Conservation (phyloP, 1,284 basidiomycete genomes). For the Trichosporon coremiiforme region DNA sequence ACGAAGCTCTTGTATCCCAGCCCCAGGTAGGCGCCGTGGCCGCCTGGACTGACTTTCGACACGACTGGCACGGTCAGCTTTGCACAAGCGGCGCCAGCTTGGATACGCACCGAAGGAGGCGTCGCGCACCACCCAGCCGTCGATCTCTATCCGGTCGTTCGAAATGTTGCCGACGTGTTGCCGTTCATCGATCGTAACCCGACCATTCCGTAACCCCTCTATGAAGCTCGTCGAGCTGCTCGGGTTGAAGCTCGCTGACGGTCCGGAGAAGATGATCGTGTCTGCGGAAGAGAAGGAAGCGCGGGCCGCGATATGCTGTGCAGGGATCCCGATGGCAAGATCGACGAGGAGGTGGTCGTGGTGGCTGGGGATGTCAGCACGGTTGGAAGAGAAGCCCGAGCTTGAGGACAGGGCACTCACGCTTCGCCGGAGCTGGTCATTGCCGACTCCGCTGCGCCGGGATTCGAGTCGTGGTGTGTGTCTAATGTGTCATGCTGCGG, state of each 20-base stretch:
- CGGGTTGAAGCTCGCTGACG: not conserved
- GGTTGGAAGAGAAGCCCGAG: not conserved
- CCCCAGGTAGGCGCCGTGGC: not conserved
- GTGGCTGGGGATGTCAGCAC: not conserved
- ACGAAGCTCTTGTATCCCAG: constrained; percentile 14
- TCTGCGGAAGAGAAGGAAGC: constrained; percentile 7
- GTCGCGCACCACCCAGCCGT: not conserved
- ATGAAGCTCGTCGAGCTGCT: not conserved
- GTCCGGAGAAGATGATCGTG: not conserved
- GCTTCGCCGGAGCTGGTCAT: not conserved
- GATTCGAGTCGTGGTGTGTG: no score
- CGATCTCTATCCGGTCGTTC: constrained; percentile 8
- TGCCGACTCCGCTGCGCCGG: not conserved
- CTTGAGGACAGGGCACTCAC: not conserved
- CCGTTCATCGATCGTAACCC: not conserved
- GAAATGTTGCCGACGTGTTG: constrained; percentile 5
- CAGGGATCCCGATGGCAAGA: not conserved
- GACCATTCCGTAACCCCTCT: not conserved
- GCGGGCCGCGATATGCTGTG: not conserved
- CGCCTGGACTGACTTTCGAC: not conserved
- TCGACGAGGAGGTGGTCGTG: not conserved
- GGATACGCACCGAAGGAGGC: not conserved
- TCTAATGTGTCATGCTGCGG: not conserved
- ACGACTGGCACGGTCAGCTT: constrained; percentile 8
- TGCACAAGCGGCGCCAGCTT: not conserved